phyloP scores from a whole-genome alignment of 345 rosid genomes.

The Moricandia moricandioides region DNA sequence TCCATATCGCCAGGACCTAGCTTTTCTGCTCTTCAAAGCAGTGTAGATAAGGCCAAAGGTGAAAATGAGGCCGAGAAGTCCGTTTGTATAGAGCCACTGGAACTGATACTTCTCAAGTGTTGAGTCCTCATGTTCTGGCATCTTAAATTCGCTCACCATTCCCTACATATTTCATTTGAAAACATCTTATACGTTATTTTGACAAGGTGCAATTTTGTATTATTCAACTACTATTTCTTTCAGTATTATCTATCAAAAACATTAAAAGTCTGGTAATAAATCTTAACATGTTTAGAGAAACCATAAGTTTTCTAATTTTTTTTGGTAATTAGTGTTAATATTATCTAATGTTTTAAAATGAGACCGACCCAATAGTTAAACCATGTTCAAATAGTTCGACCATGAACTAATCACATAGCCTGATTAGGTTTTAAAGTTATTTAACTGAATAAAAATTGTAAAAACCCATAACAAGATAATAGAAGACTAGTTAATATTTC shows the following conservation, averaged over 20 bases:
- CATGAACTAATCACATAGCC: too few species aligned
- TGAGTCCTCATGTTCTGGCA: constrained; percentile 47
- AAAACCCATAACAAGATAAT: too few species aligned
- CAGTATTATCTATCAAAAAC: too few species aligned
- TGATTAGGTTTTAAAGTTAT: too few species aligned
- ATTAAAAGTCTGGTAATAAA: too few species aligned
- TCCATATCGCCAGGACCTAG: constrained; percentile 73
- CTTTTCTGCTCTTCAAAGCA: constrained; percentile 68
- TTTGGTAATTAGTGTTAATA: background rate
- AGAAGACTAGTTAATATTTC: too few species aligned
- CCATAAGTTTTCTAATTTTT: too few species aligned
- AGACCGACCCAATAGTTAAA: too few species aligned
- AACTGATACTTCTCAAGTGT: constrained; percentile 47
- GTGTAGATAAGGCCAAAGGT: constrained; percentile 64
- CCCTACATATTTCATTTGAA: constrained; percentile 42
- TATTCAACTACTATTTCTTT: too few species aligned
- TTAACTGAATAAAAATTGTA: too few species aligned
- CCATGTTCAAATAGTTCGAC: too few species aligned
- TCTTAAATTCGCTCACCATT: constrained; percentile 56
- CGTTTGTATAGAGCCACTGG: constrained; percentile 73
- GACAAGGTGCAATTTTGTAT: background rate
- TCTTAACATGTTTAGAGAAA: background rate
- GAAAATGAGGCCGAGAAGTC: constrained; percentile 70
- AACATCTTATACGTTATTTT: background rate
- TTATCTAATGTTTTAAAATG: too few species aligned